A percentile compares a stretch with the other conserved stretches of the same genome.
Evolutionary conservation across 805 yeast genomes (phyloP).

Genomic region (Starmerella roubikii): DNA sequence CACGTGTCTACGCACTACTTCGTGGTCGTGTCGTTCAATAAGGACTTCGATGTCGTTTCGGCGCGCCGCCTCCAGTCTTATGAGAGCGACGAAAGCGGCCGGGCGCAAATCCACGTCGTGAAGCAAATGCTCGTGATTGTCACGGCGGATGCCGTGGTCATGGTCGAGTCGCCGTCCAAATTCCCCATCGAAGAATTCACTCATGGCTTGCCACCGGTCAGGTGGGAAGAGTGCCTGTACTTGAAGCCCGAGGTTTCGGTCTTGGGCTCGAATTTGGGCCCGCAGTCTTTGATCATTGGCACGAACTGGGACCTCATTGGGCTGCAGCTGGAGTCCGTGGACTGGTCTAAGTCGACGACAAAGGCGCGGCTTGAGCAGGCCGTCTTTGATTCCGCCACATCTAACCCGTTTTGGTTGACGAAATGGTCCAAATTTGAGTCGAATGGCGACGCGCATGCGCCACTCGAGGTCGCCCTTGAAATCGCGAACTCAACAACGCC

Average conservation of each 20-base stretch:
- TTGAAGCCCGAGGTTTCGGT: slow-evolving; percentile 41
- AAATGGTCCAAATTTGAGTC: slow-evolving; percentile 10
- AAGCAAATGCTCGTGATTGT: slow-evolving; percentile 45
- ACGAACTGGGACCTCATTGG: slow-evolving; percentile 18
- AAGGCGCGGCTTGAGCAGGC: slow-evolving; percentile 78
- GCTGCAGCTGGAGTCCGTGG: slow-evolving; percentile 9
- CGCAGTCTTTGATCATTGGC: slow-evolving; percentile 48
- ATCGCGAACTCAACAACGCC: slow-evolving; percentile 42
- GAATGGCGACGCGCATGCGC: slow-evolving; percentile 23
- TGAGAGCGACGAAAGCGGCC: slow-evolving; percentile 20
- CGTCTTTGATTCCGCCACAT: slow-evolving; percentile 41
- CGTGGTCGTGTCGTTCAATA: slow-evolving; percentile 40
- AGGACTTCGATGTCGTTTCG: slow-evolving; percentile 38
- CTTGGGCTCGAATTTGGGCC: slow-evolving; percentile 40
- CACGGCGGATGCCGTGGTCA: slow-evolving; percentile 44
- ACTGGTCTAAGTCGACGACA: slow-evolving; percentile 20
- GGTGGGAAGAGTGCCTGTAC: slow-evolving; percentile 72
- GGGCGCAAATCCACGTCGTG: slow-evolving; percentile 37
- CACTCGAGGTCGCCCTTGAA: slow-evolving; percentile 39
- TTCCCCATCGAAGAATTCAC: background rate
- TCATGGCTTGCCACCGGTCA: background rate
- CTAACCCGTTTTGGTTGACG: slow-evolving; percentile 36
- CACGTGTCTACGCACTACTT: slow-evolving; percentile 35
- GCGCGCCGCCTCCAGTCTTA: slow-evolving; percentile 51
- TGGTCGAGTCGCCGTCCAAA: slow-evolving; percentile 42